A percentile compares a stretch with the other conserved stretches of the same genome.
Evolutionary conservation across 2,329 filamentous ascomycete species (phyloP).

Genomic region (Fusarium virguliforme): DNA sequence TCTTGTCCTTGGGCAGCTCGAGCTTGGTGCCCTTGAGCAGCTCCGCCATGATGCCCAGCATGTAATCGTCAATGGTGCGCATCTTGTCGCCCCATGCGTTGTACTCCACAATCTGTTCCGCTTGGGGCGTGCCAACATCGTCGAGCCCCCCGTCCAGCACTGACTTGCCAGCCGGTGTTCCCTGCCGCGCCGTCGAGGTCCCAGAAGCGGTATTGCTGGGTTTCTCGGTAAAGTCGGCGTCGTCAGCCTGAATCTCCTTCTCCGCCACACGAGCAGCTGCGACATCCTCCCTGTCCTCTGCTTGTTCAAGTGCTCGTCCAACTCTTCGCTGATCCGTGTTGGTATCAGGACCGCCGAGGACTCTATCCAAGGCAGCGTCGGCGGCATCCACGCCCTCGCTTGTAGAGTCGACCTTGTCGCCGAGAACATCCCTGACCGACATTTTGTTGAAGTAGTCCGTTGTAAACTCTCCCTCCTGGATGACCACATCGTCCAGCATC

Average conservation of each 20-base stretch:
- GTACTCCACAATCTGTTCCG: conserved; percentile 63
- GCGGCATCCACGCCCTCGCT: conserved; percentile 76
- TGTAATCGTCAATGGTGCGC: conserved; percentile 80
- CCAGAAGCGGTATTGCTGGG: conserved; percentile 63
- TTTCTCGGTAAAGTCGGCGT: conserved; percentile 86
- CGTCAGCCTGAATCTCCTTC: conserved; percentile 89
- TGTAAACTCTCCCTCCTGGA: conserved; percentile 97
- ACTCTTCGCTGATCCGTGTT: conserved; percentile 75
- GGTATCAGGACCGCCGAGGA: conserved; percentile 78
- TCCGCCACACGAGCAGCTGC: conserved; percentile 89
- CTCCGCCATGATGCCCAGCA: conserved; percentile 78
- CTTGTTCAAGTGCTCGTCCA: conserved; percentile 84
- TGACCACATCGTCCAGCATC: conserved; percentile 97
- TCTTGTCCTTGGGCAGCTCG: conserved; percentile 76
- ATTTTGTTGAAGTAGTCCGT: conserved; percentile 94
- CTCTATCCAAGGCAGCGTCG: conserved; percentile 87
- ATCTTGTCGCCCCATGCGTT: conserved; percentile 74
- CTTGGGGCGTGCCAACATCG: conserved; percentile 54
- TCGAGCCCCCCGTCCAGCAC: conserved; percentile 54
- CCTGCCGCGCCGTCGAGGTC: conserved; percentile 66
- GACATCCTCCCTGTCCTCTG: conserved; percentile 93
- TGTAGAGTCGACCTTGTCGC: conserved; percentile 68
- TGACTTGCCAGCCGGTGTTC: conserved; percentile 64
- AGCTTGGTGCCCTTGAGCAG: conserved; percentile 72
- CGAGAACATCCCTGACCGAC: conserved; percentile 79